These are phyloP conservation scores for Lipomyces anomalus DNA, from an alignment of 805 yeast species.

Conservation along the genomic window DNA sequence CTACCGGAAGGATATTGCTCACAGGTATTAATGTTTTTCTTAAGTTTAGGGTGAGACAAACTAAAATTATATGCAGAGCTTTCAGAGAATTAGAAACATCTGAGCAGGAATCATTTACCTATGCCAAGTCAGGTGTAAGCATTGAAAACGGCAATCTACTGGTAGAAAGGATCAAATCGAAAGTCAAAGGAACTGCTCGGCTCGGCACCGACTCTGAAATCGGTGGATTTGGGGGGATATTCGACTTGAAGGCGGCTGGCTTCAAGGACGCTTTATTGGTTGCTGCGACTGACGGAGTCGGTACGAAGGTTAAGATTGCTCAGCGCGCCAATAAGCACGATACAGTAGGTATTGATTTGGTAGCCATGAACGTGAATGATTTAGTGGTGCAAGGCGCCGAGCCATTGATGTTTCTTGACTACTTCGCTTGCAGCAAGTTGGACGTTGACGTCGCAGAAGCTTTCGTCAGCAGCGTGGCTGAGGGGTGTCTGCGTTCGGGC, in stretches of 20 bases:
- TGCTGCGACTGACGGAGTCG: conserved; percentile 99
- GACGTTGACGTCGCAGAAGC: conserved; percentile 78
- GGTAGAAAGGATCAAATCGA: conserved; percentile 82
- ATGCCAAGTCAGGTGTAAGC: conserved; percentile 94
- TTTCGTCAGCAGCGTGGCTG: conserved; percentile 92
- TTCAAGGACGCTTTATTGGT: conserved; percentile 72
- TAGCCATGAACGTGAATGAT: conserved; percentile 98
- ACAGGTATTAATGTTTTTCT: too few species aligned
- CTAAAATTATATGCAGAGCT: too few species aligned
- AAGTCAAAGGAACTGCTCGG: conserved; percentile 88
- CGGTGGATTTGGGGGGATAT: conserved; percentile 98
- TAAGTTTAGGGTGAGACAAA: too few species aligned
- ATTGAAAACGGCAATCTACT: conserved; percentile 91
- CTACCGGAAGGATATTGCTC: conserved; percentile 90
- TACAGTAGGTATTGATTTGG: conserved; percentile 98
- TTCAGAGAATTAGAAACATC: conserved; percentile 48
- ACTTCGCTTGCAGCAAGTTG: conserved; percentile 90
- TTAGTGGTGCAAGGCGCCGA: conserved; percentile 98
- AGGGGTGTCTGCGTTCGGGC: conserved; percentile 90
- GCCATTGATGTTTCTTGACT: conserved; percentile 90
- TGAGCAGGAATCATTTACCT: conserved; percentile 53
- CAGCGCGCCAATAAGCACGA: conserved; percentile 82
- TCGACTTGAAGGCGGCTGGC: conserved; percentile 85
- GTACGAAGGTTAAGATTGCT: conserved; percentile 92
- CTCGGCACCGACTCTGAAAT: conserved; percentile 96